A percentile compares a stretch with the other conserved stretches of the same genome.
phyloP scores from a whole-genome alignment of 169 alveolate genomes.

The Perkinsus chesapeaki region DNA sequence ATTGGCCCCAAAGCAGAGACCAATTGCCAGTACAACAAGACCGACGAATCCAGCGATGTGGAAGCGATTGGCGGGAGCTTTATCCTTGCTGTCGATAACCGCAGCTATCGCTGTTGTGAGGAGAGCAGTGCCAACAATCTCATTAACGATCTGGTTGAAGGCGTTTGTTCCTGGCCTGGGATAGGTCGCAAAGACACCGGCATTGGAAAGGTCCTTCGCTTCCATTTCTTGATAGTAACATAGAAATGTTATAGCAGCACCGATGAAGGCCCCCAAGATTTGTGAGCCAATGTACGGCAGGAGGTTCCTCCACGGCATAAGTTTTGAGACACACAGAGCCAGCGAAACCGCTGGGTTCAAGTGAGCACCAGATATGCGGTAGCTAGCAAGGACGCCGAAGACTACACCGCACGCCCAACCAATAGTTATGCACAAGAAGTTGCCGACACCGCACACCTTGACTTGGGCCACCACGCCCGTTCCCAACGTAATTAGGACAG shows the following conservation, averaged over 20 bases:
- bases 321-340: constrained; percentile 20
- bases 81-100: constrained; percentile 20
- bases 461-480: neutral
- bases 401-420: constrained; percentile 41
- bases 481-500: neutral
- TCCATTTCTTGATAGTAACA: constrained; percentile 20
- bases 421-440: constrained; percentile 31
- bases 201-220: constrained; percentile 23
- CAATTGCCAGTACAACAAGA: constrained; percentile 31
- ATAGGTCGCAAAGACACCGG: neutral
- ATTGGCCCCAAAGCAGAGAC: constrained; percentile 36
- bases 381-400: constrained; percentile 29
- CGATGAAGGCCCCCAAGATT: constrained; percentile 33
- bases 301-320: constrained; percentile 27
- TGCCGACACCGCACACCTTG: neutral
- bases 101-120: constrained; percentile 26
- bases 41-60: constrained; percentile 31
- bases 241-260: constrained; percentile 22
- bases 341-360: constrained; percentile 34
- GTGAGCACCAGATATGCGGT: constrained; percentile 40
- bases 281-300: constrained; percentile 32
- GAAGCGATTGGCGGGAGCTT: constrained; percentile 23
- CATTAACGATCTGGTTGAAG: constrained; percentile 15
- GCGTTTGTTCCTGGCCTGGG: constrained; percentile 12
- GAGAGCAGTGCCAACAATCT: constrained; percentile 30